Base-by-base conservation (phyloP, 2,329 filamentous ascomycete genomes). In the Cladorrhinum sp. region DNA sequence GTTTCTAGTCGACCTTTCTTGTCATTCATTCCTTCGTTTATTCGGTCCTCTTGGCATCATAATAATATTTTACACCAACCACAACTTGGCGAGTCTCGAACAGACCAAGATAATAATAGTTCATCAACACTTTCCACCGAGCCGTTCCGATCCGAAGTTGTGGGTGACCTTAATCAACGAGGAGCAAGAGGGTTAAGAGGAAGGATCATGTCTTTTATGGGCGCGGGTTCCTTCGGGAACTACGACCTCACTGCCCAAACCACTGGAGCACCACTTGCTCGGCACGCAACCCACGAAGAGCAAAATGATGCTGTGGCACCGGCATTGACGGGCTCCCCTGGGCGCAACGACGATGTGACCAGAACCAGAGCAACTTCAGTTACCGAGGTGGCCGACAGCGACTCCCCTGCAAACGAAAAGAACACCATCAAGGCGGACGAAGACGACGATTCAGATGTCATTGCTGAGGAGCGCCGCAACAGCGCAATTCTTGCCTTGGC, bases 401-500 rank as follows among this genome's bases (percentile, higher is more conserved):
- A 69, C 10, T 69, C 58, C 59, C 66, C 64, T 60, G 60, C 64
- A 62, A 16, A 69, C 61, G 62, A 73, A 1, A 68, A 66, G 8
- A 51, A 71, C 55, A 73, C 75, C 49, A 70, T 60, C 10, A 70
- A 71, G 60, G 62, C 60, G 5, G 72, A 72, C 33, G 73, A 72
- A 42, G 72, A 71, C 21, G 75, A 74, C 9, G 73, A 72, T 16
- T 74, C 74, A 23, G 74, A 78, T 8, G 74, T 71, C 52, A 73
- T 73, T 12, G 82, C 83, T 70, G 74, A 81, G 73, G 75, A 76
- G 57, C 79, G 81, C 55, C 79, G 83, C 63, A 73, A 77, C 59
- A 82, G 79, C 8, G 72, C 81, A 24, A 82, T 86, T 20, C 82
- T 84, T 66, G 75, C 77, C n/a, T 75, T 86, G 3, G 84, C 84